Conservation (phyloP, 2,329 filamentous ascomycete genomes). For the Epichloe scottii region DNA sequence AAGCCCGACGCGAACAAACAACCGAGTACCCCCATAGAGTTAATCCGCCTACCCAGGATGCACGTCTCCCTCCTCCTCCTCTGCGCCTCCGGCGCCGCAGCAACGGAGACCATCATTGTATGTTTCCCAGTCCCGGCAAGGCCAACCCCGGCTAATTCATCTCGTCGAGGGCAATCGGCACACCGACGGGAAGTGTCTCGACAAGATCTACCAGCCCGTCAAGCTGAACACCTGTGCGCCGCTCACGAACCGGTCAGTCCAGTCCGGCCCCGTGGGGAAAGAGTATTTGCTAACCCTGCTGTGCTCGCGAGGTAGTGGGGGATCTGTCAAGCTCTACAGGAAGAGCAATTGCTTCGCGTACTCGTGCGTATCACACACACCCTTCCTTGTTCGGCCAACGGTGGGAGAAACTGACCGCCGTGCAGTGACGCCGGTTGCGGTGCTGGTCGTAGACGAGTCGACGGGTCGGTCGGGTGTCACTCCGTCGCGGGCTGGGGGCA, state of each 20-base stretch:
- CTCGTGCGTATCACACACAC: not conserved
- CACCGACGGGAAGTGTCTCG: not conserved
- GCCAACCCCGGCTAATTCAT: not conserved
- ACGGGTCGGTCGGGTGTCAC: not conserved
- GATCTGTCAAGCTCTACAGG: not conserved
- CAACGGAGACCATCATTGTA: not conserved
- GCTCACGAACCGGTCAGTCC: not conserved
- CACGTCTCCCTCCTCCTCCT: not conserved
- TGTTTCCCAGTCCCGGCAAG: not conserved
- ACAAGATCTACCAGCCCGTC: not conserved
- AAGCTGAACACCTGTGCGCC: not conserved
- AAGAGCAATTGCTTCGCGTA: not conserved
- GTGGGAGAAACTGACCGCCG: not conserved
- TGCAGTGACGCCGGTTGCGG: not conserved
- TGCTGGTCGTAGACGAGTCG: not conserved
- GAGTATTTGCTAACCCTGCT: not conserved
- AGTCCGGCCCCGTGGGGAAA: too few species aligned
- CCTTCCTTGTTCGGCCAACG: not conserved
- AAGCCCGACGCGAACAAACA: too few species aligned
- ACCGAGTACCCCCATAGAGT: too few species aligned
- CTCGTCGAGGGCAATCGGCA: not conserved
- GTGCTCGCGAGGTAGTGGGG: not conserved
- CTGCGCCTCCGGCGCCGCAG: not conserved
- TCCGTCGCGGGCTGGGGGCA: not conserved
- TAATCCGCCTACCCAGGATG: not conserved